A percentile compares a stretch with the other conserved stretches of the same genome.
Evolutionary conservation across 352 stramenopile genomes (phyloP).

Genomic region (Discostella stelligera): DNA sequence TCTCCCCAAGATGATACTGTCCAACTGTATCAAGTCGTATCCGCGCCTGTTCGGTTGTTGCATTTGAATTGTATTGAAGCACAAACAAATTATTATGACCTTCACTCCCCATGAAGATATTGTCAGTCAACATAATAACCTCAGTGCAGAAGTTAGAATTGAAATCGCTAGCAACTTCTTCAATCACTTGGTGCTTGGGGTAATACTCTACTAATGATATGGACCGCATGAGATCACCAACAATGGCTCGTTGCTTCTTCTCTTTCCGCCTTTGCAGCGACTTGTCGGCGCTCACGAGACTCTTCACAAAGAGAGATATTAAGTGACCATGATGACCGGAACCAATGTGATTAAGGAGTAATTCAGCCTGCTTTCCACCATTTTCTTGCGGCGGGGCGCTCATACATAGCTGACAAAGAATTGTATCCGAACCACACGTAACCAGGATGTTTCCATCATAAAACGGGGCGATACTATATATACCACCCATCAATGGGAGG

Average conservation of each 20-base stretch:
- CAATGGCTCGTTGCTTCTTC: slow-evolving; percentile 86
- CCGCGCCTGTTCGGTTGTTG: slow-evolving; percentile 90
- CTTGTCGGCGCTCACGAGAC: slow-evolving; percentile 68
- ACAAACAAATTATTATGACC: slow-evolving; percentile 95
- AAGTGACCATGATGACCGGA: slow-evolving; percentile 94
- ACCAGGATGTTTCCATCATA: slow-evolving; percentile 89
- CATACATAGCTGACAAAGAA: slow-evolving; percentile 85
- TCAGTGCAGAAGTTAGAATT: slow-evolving; percentile 96
- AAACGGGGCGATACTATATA: slow-evolving; percentile 94
- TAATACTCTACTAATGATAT: slow-evolving; percentile 94
- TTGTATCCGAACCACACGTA: slow-evolving; percentile 93
- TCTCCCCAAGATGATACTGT: slow-evolving; percentile 94
- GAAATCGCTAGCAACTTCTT: slow-evolving; percentile 94
- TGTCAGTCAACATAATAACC: slow-evolving; percentile 90
- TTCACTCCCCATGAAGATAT: slow-evolving; percentile 93
- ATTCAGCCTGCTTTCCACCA: slow-evolving; percentile 84
- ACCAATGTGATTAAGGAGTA: slow-evolving; percentile 80
- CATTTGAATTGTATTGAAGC: slow-evolving; percentile 89
- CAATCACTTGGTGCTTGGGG: slow-evolving; percentile 85
- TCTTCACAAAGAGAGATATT: slow-evolving; percentile 93
- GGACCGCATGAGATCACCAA: slow-evolving; percentile 96
- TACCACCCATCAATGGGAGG: slow-evolving; percentile 91
- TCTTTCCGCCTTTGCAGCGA: slow-evolving; percentile 19
- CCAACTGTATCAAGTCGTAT: slow-evolving; percentile 90
- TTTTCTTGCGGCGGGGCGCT: slow-evolving; percentile 84